Base-by-base conservation (phyloP, 805 yeast genomes). In the Candida sonorensis region DNA sequence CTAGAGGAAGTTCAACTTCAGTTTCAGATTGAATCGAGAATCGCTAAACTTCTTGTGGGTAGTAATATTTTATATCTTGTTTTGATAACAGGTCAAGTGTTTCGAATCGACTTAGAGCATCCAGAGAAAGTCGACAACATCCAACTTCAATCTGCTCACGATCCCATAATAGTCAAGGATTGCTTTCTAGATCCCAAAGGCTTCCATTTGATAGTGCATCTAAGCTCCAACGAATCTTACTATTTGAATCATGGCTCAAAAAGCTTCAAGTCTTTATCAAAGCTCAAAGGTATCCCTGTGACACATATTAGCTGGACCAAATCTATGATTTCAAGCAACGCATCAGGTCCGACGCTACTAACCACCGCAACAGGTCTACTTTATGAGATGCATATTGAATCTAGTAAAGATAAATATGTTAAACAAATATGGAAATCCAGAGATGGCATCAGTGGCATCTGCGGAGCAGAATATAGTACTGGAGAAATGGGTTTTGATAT, bases 21-120 rank as follows among this genome's bases (percentile, higher is more conserved):
- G 29, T 58, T 58, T 34, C 51, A 50, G 16, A 33, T 58, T 7
- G 37, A 44, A 15, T 38, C 51, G 3, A 30, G 65, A 17, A 66
- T 81, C 10, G 57, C 61, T 5, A 55, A 68, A n/a, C 50, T 81
- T 29, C 67, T 63, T 12, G 85, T 78, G 5, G 57, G 66, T 15
- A 62, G 66, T 37, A 81, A 81, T 44, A 55, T 70, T 5, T 65
- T 82, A 24, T 66, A 71, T 35, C 57, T 81, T 29, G 73, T 78
- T 0, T 59, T 76, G 35, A 60, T 59, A 30, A 55, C 66, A 7
- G 79, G 81, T 1, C 48, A 64, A 11, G 55, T 82, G n/a, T 72
- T 72, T 41, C 56, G 81, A n/a, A 80, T 83, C 20, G 76, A 81
- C 44, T 57, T 82, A 40, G 77, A 74, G 31, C 65, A 66, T 30